Conservation (phyloP, 2,329 filamentous ascomycete species). For the Periconia sp. region DNA sequence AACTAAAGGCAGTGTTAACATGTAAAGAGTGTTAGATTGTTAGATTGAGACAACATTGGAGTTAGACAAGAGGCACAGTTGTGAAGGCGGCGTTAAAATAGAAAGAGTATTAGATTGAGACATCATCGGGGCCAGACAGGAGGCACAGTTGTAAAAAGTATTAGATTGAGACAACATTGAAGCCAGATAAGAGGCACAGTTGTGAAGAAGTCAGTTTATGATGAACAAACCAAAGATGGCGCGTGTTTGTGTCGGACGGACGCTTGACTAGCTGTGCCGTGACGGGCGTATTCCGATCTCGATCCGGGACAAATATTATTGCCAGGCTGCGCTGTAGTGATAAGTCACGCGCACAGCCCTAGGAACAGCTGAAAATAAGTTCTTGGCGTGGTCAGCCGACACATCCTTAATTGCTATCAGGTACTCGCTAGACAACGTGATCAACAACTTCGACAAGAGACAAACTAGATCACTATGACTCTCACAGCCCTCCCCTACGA, state of each 20-base stretch:
- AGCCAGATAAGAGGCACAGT: constrained; percentile 9
- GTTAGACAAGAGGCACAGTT: no score
- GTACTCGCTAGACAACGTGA: constrained; percentile 4
- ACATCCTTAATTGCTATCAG: constrained; percentile 8
- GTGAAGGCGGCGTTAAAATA: no score
- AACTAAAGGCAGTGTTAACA: no score
- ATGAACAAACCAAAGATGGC: neutral
- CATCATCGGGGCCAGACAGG: no score
- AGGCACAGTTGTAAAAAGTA: neutral
- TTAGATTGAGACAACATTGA: constrained; percentile 7
- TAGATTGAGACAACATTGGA: no score
- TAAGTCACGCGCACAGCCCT: neutral
- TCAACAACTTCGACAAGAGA: constrained; percentile 10
- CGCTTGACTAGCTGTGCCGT: constrained; percentile 1
- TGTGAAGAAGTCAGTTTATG: constrained; percentile 5
- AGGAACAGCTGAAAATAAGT: neutral
- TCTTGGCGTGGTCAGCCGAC: constrained; percentile 1
- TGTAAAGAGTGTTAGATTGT: no score
- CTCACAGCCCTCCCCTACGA: constrained; percentile 23
- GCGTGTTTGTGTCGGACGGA: constrained; percentile 1
- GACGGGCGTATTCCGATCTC: neutral
- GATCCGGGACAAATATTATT: constrained; percentile 1
- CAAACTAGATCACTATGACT: constrained; percentile 17
- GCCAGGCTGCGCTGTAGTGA: no score
- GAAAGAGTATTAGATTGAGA: no score